Percentiles rank a stretch among this genome's conserved stretches.
Evolutionary conservation across 148 eudicot species (phyloP).

Genomic region (Bassia scoparia): DNA sequence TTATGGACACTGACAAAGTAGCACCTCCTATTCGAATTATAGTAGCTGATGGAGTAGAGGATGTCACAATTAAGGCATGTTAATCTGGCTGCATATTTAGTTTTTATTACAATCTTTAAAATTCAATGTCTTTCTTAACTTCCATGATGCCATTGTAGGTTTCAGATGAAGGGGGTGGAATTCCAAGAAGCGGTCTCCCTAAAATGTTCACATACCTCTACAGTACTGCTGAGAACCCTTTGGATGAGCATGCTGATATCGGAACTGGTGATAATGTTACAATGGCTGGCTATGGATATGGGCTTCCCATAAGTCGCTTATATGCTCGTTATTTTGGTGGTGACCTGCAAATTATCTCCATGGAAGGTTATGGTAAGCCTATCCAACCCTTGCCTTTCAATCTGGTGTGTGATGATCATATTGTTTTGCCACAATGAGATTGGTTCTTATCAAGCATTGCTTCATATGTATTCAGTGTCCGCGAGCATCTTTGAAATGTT

Average conservation of each 20-base stretch:
- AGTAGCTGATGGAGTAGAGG: conserved; percentile 94
- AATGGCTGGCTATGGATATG: conserved; percentile 97
- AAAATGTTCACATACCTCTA: conserved; percentile 89
- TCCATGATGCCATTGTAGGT: conserved; percentile 40
- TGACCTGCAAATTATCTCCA: conserved; percentile 87
- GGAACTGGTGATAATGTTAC: conserved; percentile 55
- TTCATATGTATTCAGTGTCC: not conserved
- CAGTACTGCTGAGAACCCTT: conserved; percentile 84
- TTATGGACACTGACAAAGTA: conserved; percentile 75
- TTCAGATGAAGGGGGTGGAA: conserved; percentile 99
- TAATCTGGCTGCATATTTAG: not conserved
- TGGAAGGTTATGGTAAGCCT: conserved; percentile 93
- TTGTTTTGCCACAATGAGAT: not conserved
- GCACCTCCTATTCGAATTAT: conserved; percentile 84
- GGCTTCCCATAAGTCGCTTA: conserved; percentile 89
- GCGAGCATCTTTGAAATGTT: not conserved
- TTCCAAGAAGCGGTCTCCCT: conserved; percentile 92
- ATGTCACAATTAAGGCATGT: conserved; percentile 89
- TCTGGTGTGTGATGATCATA: not conserved
- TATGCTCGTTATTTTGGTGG: conserved; percentile 97
- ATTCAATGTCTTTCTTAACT: not conserved
- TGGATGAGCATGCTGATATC: conserved; percentile 50
- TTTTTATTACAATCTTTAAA: not conserved
- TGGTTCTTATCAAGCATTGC: not conserved
- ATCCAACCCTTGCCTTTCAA: not conserved